Base-by-base conservation (phyloP, 352 stramenopile genomes). In the Phytophthora idaei region DNA sequence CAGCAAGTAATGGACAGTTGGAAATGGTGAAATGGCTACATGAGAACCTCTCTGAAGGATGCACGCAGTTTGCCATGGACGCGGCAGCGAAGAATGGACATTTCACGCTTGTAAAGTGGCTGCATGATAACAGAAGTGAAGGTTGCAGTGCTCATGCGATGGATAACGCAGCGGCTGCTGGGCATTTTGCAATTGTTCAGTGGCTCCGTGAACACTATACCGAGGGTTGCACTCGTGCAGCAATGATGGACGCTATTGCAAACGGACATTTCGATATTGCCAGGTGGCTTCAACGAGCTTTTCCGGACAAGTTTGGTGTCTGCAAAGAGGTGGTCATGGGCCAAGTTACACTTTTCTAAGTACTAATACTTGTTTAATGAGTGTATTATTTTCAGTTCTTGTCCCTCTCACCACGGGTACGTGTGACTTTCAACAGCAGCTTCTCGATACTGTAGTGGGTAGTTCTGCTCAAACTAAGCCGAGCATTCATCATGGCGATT, bases 141-240 rank as follows among this genome's bases (percentile, higher is more conserved):
- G 68, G 62, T 2, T 72, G 68, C 15, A 75, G 46, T 21, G 8
- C 17, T 9, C 27, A 37, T 0, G 62, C 68, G 6, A 64, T 89
- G 59, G 72, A 80, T 10, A 37, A 78, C 27, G 78, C 81, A 4
- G 75, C 77, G 5, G 71, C 60, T 11, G 25, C 34, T 0, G 67
- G 61, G 1, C 61, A 55, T 56, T 52, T 70, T 2, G 34, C 63
- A 25, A 31, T 74, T 28, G 59, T 62, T 6, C 37, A 53, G 28
- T 69, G 54, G 53, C 32, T 73, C 4, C 42, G 57, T 34, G 4
- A n/a, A 21, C 29, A 60, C 14, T 46, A 31, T 14, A 17, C 28
- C 17, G 37, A 28, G 14, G 53, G 49, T 12, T 67, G 36, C 9
- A 46, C 37, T n/a, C 56, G 56, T 5, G 32, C 31, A 39, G 56